Evolutionary conservation across 2,329 filamentous ascomycete species (phyloP).

Genomic region (Chaetothyriales sp.): DNA sequence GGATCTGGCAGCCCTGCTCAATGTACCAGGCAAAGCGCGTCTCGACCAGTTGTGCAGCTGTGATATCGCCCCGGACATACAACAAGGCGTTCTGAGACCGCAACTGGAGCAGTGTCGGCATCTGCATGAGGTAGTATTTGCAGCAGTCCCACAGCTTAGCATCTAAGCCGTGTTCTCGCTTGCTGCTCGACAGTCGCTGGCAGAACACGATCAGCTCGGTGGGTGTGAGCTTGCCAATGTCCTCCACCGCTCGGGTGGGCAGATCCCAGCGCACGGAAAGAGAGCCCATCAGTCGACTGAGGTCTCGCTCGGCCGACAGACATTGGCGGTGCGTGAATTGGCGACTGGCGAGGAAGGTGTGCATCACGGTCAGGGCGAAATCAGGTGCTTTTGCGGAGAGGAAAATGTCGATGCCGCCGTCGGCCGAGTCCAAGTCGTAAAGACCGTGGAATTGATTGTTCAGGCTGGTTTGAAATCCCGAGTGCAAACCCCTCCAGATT

Average conservation of each 20-base stretch:
- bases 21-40: slow-evolving; percentile 29
- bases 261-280: slow-evolving; percentile 18
- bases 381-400: slow-evolving; percentile 32
- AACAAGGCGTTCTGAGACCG: slow-evolving; percentile 25
- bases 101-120: slow-evolving; percentile 26
- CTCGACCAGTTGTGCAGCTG: slow-evolving; percentile 23
- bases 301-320: slow-evolving; percentile 25
- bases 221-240: slow-evolving; percentile 29
- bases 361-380: slow-evolving; percentile 28
- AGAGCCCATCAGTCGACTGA: slow-evolving; percentile 27
- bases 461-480: slow-evolving; percentile 18
- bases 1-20: slow-evolving; percentile 25
- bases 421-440: slow-evolving; percentile 20
- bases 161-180: slow-evolving; percentile 19
- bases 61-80: slow-evolving; percentile 28
- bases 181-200: slow-evolving; percentile 23
- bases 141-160: slow-evolving; percentile 22
- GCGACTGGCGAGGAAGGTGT: slow-evolving; percentile 29
- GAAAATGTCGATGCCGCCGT: slow-evolving; percentile 23
- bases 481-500: background rate
- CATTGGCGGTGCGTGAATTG: slow-evolving; percentile 11
- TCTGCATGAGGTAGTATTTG: slow-evolving; percentile 23
- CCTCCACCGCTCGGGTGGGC: slow-evolving; percentile 26
- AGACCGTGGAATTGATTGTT: slow-evolving; percentile 28
- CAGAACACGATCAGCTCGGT: slow-evolving; percentile 27